Evolutionary conservation across 495 filamentous ascomycete species (phyloP).

Genomic region (Lophiotrema nucula): DNA sequence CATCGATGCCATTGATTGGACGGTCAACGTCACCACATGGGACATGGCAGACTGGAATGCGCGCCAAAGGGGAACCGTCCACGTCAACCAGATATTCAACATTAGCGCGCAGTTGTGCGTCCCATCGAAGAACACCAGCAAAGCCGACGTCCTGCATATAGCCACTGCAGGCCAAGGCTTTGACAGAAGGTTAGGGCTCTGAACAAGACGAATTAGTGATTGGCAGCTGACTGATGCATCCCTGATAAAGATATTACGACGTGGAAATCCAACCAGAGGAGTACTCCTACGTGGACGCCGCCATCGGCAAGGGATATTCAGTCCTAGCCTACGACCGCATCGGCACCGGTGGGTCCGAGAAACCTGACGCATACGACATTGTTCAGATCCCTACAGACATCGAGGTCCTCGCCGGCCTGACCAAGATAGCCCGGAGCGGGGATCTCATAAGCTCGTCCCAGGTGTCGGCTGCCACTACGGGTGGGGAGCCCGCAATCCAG

Average conservation of each 20-base stretch:
- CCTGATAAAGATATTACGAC: slow-evolving; percentile 21
- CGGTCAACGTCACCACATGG: background rate
- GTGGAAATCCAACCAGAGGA: slow-evolving; percentile 4
- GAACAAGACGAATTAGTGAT: background rate
- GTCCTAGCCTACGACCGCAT: slow-evolving; percentile 26
- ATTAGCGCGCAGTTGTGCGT: background rate
- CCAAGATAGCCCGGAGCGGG: background rate
- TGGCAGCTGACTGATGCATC: background rate
- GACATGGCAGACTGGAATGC: background rate
- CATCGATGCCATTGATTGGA: background rate
- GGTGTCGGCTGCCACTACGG: background rate
- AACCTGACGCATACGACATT: slow-evolving; percentile 18
- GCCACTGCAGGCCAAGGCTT: background rate
- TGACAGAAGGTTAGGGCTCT: background rate
- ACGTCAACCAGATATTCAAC: background rate
- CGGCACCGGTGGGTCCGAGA: slow-evolving; percentile 15
- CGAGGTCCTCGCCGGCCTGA: slow-evolving; percentile 19
- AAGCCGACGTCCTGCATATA: slow-evolving; percentile 2
- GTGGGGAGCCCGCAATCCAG: background rate
- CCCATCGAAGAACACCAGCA: background rate
- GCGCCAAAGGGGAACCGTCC: background rate
- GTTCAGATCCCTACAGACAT: slow-evolving; percentile 15
- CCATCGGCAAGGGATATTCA: slow-evolving; percentile 16
- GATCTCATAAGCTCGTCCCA: background rate
- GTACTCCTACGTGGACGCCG: slow-evolving; percentile 29